Percentiles rank a stretch among this genome's conserved stretches.
phyloP scores from a whole-genome alignment of 176 grass and related monocot species.

The Juncus effusus region DNA sequence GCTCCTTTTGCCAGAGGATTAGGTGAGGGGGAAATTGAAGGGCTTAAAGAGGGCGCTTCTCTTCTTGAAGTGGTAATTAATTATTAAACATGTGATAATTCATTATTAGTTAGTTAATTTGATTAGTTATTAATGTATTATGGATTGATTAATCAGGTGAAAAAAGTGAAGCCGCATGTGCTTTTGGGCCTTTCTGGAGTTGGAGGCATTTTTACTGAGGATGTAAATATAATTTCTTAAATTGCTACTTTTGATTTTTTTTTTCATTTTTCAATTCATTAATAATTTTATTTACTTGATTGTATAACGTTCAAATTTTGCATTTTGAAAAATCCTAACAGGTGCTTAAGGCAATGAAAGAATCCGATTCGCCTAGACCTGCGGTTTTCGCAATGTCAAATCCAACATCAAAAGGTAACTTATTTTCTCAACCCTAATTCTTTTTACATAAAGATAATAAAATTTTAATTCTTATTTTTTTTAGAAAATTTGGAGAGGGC shows the following conservation, averaged over 20 bases:
- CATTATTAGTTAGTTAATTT: not conserved
- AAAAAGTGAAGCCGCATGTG: constrained; percentile 90
- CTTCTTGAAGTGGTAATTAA: constrained; percentile 86
- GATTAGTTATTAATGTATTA: constrained; percentile 26
- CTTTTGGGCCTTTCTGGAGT: constrained; percentile 98
- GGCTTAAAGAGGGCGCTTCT: constrained; percentile 77
- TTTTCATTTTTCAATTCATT: not conserved
- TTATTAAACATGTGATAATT: not conserved
- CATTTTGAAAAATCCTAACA: constrained; percentile 32
- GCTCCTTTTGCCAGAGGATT: constrained; percentile 82
- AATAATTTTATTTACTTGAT: not conserved
- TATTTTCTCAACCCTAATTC: not conserved
- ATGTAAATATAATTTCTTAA: constrained; percentile 44
- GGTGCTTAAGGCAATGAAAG: constrained; percentile 94
- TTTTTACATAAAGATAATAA: constrained; percentile 2
- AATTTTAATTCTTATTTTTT: constrained; percentile 1
- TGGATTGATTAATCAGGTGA: constrained; percentile 56
- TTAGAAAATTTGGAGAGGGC: not conserved
- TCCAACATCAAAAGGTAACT: constrained; percentile 74
- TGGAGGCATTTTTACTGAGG: constrained; percentile 88
- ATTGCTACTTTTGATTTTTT: not conserved
- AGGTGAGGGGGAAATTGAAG: constrained; percentile 63
- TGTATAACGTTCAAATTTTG: constrained; percentile 14
- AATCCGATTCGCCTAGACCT: constrained; percentile 79
- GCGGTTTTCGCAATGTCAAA: constrained; percentile 99